Evolutionary conservation across 2,329 filamentous ascomycete species (phyloP).

Genomic region (Aspergillus floridensis): DNA sequence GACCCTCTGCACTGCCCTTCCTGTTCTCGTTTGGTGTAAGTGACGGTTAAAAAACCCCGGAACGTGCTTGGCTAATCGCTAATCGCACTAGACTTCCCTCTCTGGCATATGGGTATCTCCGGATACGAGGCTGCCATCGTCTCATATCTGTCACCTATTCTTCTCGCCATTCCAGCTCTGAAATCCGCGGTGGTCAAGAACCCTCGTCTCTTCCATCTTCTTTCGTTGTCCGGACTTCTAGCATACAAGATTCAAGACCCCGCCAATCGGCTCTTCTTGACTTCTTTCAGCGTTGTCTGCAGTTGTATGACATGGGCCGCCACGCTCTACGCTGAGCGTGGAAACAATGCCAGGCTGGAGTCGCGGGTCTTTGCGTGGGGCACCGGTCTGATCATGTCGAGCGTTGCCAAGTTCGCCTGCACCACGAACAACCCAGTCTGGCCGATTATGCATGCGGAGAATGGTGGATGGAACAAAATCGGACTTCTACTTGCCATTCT

Average conservation of each 20-base stretch:
- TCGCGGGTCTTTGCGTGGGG: conserved; percentile 76
- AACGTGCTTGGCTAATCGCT: conserved; percentile 24
- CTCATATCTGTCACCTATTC: conserved; percentile 73
- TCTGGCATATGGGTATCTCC: conserved; percentile 99
- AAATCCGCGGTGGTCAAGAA: conserved; percentile 68
- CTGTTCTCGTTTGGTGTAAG: conserved; percentile 90
- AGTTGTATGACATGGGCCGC: conserved; percentile 81
- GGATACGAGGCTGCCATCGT: conserved; percentile 91
- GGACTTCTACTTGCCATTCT: conserved; percentile 74
- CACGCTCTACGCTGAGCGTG: conserved; percentile 74
- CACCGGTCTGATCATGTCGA: conserved; percentile 79
- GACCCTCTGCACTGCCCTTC: conserved; percentile 87
- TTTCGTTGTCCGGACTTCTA: conserved; percentile 74
- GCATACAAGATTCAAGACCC: conserved; percentile 76
- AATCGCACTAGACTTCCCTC: conserved; percentile 69
- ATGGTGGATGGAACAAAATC: conserved; percentile 88
- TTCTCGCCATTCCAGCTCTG: conserved; percentile 69
- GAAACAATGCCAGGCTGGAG: conserved; percentile 73
- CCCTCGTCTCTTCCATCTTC: conserved; percentile 67
- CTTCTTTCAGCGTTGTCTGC: conserved; percentile 77
- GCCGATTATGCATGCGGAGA: conserved; percentile 86
- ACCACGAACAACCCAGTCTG: conserved; percentile 95
- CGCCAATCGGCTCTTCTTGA: conserved; percentile 71
- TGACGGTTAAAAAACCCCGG: conserved; percentile 20
- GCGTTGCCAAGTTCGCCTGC: conserved; percentile 87